Conservation (phyloP, 2,329 filamentous ascomycete species). For the Aurifilum marmelostoma region DNA sequence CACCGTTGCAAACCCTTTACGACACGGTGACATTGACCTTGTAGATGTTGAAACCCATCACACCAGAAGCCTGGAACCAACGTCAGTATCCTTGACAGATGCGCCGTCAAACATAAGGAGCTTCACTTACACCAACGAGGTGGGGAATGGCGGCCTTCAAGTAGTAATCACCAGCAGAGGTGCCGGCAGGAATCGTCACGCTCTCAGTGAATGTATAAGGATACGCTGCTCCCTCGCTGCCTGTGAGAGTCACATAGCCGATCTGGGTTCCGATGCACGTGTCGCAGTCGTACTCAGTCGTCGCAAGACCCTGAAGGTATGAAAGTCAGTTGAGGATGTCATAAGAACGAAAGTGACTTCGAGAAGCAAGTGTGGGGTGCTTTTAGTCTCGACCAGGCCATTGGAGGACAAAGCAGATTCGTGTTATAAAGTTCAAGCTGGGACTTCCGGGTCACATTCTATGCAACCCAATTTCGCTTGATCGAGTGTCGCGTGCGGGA, state of each 20-base stretch:
- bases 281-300: not conserved
- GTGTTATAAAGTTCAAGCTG: not conserved
- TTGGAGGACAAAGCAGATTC: not conserved
- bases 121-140: slow-evolving; percentile 21
- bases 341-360: not conserved
- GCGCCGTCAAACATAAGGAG: not conserved
- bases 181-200: slow-evolving; percentile 15
- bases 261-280: slow-evolving; percentile 37
- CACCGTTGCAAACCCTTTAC: not conserved
- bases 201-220: slow-evolving; percentile 22
- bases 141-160: slow-evolving; percentile 21
- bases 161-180: slow-evolving; percentile 18
- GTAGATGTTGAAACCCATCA: slow-evolving; percentile 9
- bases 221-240: slow-evolving; percentile 17
- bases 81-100: not conserved
- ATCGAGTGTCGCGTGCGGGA: slow-evolving; percentile 12
- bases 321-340: not conserved
- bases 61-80: slow-evolving; percentile 17
- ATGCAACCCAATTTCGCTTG: not conserved
- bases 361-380: not conserved
- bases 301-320: slow-evolving; percentile 13
- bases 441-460: not conserved
- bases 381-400: not conserved
- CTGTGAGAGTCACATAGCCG: slow-evolving; percentile 34
- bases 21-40: slow-evolving; percentile 21